phyloP scores from a whole-genome alignment of 164 flowering plant genomes.

The Sextonia rubra region DNA sequence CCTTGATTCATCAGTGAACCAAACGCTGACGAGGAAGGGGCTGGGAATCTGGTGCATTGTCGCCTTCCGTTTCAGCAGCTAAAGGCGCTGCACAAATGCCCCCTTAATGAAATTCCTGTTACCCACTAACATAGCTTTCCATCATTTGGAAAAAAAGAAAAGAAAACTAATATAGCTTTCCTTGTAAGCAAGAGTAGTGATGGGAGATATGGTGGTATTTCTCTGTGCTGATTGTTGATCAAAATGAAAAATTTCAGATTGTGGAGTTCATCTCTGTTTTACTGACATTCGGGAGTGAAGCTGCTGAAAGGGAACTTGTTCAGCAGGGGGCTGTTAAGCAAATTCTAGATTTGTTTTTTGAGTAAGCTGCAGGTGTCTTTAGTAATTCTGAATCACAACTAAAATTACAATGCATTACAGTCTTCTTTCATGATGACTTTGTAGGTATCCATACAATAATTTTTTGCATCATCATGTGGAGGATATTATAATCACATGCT shows the following conservation, averaged over 20 bases:
- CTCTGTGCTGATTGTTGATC: background rate
- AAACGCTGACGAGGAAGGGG: too few species aligned
- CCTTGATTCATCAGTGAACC: too few species aligned
- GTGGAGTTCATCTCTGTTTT: slow-evolving; percentile 88
- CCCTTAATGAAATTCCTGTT: too few species aligned
- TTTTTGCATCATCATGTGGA: slow-evolving; percentile 91
- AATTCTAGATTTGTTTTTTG: slow-evolving; percentile 74
- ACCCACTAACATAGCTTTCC: too few species aligned
- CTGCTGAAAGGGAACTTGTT: slow-evolving; percentile 82
- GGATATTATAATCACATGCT: slow-evolving; percentile 55
- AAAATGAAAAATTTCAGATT: slow-evolving; percentile 43
- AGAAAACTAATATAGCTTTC: too few species aligned
- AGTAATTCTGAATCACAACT: background rate
- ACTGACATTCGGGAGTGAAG: slow-evolving; percentile 69
- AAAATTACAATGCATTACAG: slow-evolving; percentile 5
- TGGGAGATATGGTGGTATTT: background rate
- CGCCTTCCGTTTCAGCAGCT: too few species aligned
- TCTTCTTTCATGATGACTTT: slow-evolving; percentile 14
- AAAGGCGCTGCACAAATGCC: too few species aligned
- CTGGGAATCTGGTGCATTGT: too few species aligned
- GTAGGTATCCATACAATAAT: slow-evolving; percentile 92
- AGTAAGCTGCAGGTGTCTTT: slow-evolving; percentile 45
- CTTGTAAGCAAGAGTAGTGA: too few species aligned
- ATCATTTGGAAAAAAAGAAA: too few species aligned
- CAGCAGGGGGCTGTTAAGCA: slow-evolving; percentile 60